phyloP scores from a whole-genome alignment of 352 stramenopile species.

The Pythium apleroticum region DNA sequence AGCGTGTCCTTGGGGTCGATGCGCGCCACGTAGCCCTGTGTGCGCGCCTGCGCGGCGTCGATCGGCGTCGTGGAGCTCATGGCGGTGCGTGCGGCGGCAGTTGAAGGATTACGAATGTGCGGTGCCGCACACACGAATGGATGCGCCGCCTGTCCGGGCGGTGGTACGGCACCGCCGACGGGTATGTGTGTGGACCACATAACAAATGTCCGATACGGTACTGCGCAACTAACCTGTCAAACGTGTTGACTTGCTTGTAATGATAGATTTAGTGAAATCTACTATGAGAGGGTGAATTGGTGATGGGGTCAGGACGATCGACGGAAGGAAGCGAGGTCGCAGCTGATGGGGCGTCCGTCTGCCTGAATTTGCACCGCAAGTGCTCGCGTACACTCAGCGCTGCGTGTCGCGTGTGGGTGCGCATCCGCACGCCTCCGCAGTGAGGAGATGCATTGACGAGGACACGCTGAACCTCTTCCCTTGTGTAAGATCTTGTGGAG shows the following conservation, averaged over 20 bases:
- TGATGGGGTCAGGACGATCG: neutral
- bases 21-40: conserved; percentile 61
- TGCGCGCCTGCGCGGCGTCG: conserved; percentile 59
- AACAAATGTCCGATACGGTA: neutral
- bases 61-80: conserved; percentile 44
- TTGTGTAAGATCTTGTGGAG: too few relatives aligned
- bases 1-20: conserved; percentile 49
- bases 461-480: too few relatives aligned
- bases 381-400: neutral
- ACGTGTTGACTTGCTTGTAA: too few relatives aligned
- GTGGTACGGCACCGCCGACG: neutral
- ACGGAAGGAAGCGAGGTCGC: neutral
- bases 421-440: neutral
- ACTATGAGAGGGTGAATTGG: neutral
- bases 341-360: conserved; percentile 5
- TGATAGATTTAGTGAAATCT: too few relatives aligned
- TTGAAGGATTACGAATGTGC: conserved; percentile 3
- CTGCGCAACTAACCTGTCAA: too few relatives aligned
- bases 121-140: conserved; percentile 5
- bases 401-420: neutral
- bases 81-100: neutral
- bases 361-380: neutral
- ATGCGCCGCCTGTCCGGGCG: neutral
- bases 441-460: neutral
- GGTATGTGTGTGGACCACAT: conserved; percentile 4